Evolutionary conservation across 2,329 filamentous ascomycete genomes (phyloP).

Genomic region (Aspergillus glaucus): DNA sequence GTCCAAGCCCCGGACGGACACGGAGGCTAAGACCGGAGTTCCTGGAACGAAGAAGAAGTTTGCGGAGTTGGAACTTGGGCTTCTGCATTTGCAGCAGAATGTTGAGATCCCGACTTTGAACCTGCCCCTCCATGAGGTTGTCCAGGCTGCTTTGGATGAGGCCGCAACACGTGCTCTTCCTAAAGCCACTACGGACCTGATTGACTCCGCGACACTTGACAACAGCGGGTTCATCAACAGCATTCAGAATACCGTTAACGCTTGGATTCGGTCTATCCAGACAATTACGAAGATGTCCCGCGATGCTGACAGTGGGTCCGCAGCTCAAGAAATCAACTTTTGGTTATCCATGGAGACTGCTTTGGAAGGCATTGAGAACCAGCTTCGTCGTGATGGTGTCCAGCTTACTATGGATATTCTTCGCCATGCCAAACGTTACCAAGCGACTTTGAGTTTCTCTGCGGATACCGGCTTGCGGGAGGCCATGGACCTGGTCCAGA

Average conservation of each 20-base stretch:
- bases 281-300: constrained; percentile 90
- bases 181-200: constrained; percentile 70
- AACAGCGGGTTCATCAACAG: constrained; percentile 92
- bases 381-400: constrained; percentile 83
- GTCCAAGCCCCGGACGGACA: constrained; percentile 67
- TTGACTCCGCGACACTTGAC: constrained; percentile 68
- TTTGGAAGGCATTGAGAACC: constrained; percentile 82
- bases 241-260: constrained; percentile 86
- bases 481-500: constrained; percentile 90
- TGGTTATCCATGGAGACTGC: constrained; percentile 97
- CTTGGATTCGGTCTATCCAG: constrained; percentile 98
- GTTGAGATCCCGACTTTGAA: constrained; percentile 93
- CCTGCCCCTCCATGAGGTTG: constrained; percentile 78
- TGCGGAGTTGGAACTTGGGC: constrained; percentile 83
- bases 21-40: constrained; percentile 88
- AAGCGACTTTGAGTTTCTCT: constrained; percentile 93
- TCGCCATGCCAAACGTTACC: constrained; percentile 94
- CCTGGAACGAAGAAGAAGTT: constrained; percentile 97
- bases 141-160: constrained; percentile 77
- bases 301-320: constrained; percentile 70
- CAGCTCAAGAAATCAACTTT: constrained; percentile 97
- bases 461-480: constrained; percentile 95
- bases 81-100: constrained; percentile 92
- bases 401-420: constrained; percentile 87
- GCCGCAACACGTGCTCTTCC: constrained; percentile 56